phyloP scores from a whole-genome alignment of 768 basidiomycete species.

The Pholiota molesta region DNA sequence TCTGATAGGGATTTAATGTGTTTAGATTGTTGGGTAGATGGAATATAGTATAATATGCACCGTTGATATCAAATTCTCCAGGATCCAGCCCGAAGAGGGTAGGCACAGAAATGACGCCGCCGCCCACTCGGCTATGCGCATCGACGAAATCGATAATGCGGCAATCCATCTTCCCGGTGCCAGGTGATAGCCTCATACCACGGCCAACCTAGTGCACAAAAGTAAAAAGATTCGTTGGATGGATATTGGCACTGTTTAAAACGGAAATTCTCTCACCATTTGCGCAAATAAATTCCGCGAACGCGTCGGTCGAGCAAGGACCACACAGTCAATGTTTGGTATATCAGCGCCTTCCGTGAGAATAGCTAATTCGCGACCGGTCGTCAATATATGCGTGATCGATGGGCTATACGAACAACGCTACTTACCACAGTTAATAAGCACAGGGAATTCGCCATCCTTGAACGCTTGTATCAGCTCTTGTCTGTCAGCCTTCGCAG shows the following conservation, averaged over 20 bases:
- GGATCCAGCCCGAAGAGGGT: conserved; percentile 87
- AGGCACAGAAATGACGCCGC: conserved; percentile 75
- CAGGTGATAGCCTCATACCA: conserved; percentile 85
- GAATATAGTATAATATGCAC: conserved; percentile 33
- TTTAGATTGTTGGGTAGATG: neutral
- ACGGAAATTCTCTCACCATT: conserved; percentile 60
- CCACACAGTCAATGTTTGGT: conserved; percentile 90
- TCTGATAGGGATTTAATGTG: conserved; percentile 38
- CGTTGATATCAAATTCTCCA: conserved; percentile 60
- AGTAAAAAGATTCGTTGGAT: too few species aligned
- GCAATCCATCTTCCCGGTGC: conserved; percentile 82
- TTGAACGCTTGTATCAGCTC: conserved; percentile 69
- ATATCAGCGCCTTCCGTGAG: conserved; percentile 95
- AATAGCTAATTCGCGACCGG: conserved; percentile 53
- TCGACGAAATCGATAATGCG: conserved; percentile 93
- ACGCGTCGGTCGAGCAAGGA: conserved; percentile 86
- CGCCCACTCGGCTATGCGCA: conserved; percentile 58
- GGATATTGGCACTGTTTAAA: neutral
- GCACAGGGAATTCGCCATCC: conserved; percentile 75
- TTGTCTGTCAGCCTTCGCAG: conserved; percentile 64
- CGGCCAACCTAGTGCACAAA: conserved; percentile 73
- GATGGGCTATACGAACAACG: neutral
- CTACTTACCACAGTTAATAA: conserved; percentile 82
- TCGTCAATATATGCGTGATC: neutral
- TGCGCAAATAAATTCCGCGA: conserved; percentile 90